Conservation (phyloP, 1,139 yeast genomes). For the Debaryomycetaceae sp. region DNA sequence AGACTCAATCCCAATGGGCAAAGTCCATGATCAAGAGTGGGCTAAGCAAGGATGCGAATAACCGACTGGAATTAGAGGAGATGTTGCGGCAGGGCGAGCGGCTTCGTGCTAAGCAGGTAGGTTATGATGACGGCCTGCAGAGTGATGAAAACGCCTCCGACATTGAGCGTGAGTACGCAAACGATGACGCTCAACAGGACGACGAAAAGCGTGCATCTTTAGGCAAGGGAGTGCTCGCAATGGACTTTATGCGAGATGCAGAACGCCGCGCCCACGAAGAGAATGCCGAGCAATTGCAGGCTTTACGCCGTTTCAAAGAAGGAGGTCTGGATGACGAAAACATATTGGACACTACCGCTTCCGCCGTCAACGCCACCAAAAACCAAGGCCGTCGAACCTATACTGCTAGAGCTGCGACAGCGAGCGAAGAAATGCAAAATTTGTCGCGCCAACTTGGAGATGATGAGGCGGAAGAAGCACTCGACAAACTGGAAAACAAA, state of each 20-base stretch:
- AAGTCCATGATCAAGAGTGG: constrained; percentile 84
- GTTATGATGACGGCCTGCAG: constrained; percentile 46
- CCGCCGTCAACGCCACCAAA: constrained; percentile 36
- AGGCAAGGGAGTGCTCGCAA: constrained; percentile 81
- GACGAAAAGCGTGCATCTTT: constrained; percentile 28
- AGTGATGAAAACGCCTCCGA: constrained; percentile 41
- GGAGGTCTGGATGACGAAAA: constrained; percentile 30
- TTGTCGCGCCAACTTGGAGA: constrained; percentile 32
- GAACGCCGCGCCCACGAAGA: constrained; percentile 51
- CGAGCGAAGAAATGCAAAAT: constrained; percentile 32
- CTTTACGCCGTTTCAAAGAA: constrained; percentile 34
- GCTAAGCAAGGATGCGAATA: constrained; percentile 72
- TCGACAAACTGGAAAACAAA: constrained; percentile 25
- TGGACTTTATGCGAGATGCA: constrained; percentile 93
- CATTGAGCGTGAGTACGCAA: constrained; percentile 35
- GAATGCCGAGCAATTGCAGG: constrained; percentile 43
- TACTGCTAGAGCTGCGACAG: constrained; percentile 53
- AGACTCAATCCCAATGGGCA: constrained; percentile 86
- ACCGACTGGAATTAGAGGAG: constrained; percentile 84
- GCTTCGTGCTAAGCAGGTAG: constrained; percentile 64
- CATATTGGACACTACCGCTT: constrained; percentile 19
- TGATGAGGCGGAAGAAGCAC: constrained; percentile 42
- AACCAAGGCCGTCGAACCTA: constrained; percentile 79
- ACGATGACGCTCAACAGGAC: constrained; percentile 20
- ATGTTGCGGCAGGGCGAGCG: constrained; percentile 84